A percentile compares a stretch with the other conserved stretches of the same genome.
Evolutionary conservation across 768 basidiomycete genomes (phyloP).

Genomic region (Mycena amicta): DNA sequence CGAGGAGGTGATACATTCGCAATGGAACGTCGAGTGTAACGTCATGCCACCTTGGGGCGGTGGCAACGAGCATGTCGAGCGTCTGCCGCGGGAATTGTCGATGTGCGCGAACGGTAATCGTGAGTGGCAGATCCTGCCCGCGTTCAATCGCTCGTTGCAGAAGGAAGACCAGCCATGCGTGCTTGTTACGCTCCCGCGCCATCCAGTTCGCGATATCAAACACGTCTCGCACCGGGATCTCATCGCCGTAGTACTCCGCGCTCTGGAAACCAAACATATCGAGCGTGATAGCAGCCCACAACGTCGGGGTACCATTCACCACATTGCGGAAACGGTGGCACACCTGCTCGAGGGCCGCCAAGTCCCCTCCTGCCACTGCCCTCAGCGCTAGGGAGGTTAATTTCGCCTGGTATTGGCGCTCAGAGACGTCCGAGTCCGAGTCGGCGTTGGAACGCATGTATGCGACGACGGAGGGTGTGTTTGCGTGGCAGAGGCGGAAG

Average conservation of each 20-base stretch:
- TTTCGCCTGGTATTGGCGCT: neutral
- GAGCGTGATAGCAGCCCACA: neutral
- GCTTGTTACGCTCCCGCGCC: neutral
- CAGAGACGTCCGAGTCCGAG: neutral
- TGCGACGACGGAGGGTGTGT: neutral
- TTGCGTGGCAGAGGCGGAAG: neutral
- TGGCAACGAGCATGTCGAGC: neutral
- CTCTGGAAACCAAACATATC: neutral
- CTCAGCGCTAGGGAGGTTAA: neutral
- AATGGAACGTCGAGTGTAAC: neutral
- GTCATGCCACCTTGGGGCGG: neutral
- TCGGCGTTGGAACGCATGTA: neutral
- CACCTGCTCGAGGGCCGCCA: neutral
- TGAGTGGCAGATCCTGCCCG: neutral
- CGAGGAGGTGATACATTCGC: neutral
- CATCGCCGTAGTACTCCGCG: neutral
- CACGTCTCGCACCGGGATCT: neutral
- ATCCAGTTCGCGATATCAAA: neutral
- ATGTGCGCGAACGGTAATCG: neutral
- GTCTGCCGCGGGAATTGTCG: neutral
- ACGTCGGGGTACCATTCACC: neutral
- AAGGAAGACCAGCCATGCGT: neutral
- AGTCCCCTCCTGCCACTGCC: neutral
- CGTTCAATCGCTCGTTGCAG: neutral
- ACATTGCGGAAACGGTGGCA: neutral